A percentile compares a stretch with the other conserved stretches of the same genome.
These are phyloP conservation scores for Lactifluus subvellereus DNA, from an alignment of 768 basidiomycete species.

Conservation along the genomic window DNA sequence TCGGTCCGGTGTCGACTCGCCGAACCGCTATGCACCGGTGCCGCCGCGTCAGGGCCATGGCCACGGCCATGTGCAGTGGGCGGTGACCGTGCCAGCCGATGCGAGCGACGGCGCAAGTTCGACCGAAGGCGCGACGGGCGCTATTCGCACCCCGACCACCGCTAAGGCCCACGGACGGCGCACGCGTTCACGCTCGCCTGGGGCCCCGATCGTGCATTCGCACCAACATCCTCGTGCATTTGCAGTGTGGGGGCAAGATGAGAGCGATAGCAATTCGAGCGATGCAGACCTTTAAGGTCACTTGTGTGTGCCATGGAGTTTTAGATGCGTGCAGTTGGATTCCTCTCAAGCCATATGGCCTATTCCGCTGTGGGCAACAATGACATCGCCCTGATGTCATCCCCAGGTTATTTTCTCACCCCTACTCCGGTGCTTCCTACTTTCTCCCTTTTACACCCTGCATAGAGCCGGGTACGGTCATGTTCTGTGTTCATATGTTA, in stretches of 20 bases:
- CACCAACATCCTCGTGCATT: conserved; percentile 48
- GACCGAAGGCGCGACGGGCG: conserved; percentile 1
- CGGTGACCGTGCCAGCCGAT: not conserved
- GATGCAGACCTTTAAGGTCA: conserved; percentile 48
- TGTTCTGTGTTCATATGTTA: not conserved
- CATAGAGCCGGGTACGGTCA: not conserved
- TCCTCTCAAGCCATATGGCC: not conserved
- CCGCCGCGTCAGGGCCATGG: not conserved
- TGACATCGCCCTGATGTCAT: not conserved
- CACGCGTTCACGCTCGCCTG: conserved; percentile 26
- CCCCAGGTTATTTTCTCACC: not conserved
- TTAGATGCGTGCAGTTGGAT: not conserved
- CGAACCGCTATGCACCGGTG: conserved; percentile 18
- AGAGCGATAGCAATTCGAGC: conserved; percentile 80
- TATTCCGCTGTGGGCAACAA: not conserved
- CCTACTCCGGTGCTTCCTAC: not conserved
- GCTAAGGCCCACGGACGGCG: conserved; percentile 24
- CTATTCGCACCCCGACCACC: conserved; percentile 18
- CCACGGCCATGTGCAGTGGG: conserved; percentile 19
- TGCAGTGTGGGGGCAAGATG: conserved; percentile 84
- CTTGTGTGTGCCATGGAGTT: not conserved
- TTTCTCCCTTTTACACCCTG: not conserved
- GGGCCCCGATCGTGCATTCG: conserved; percentile 29
- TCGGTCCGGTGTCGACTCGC: conserved; percentile 23
- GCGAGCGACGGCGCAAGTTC: not conserved